These are phyloP conservation scores for Penicillium aurantiogriseum DNA, from an alignment of 2,329 filamentous ascomycete species.

Conservation along the genomic window DNA sequence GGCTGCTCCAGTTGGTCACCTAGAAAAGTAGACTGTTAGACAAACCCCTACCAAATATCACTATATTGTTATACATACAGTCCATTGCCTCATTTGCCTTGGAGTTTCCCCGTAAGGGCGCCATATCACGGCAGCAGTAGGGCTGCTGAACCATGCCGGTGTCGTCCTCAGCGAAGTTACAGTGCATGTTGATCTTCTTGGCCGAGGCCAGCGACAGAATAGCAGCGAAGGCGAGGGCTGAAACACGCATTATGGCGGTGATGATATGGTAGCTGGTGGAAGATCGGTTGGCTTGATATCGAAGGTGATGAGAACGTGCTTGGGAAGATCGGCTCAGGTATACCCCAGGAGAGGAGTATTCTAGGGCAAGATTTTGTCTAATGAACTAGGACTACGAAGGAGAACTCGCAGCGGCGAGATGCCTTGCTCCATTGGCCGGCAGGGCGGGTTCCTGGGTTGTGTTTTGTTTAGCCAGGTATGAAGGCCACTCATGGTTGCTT, in stretches of 20 bases:
- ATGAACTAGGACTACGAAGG: slow-evolving; percentile 11
- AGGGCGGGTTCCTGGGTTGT: slow-evolving; percentile 2
- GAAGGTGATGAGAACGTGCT: neutral
- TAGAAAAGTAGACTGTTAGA: slow-evolving; percentile 15
- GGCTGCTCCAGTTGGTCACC: slow-evolving; percentile 17
- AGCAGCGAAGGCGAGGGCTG: slow-evolving; percentile 13
- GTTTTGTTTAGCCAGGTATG: slow-evolving; percentile 11
- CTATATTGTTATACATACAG: slow-evolving; percentile 19
- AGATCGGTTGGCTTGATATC: neutral
- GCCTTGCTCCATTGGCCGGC: slow-evolving; percentile 16
- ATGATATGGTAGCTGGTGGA: neutral
- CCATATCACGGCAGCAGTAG: slow-evolving; percentile 31
- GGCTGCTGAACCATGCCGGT: slow-evolving; percentile 29
- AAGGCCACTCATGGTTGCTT: neutral
- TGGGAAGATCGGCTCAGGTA: slow-evolving; percentile 9
- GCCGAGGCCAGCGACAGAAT: slow-evolving; percentile 20
- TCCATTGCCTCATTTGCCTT: slow-evolving; percentile 23
- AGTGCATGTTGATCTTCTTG: slow-evolving; percentile 27
- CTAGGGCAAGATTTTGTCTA: neutral
- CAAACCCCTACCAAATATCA: neutral
- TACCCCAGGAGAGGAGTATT: slow-evolving; percentile 1
- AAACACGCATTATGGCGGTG: slow-evolving; percentile 21
- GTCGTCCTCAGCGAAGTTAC: slow-evolving; percentile 27
- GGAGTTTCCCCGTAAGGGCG: slow-evolving; percentile 17
- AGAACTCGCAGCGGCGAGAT: slow-evolving; percentile 2